These are phyloP conservation scores for Posidonia australis DNA, from an alignment of 106 monocot species.

Conservation along the genomic window DNA sequence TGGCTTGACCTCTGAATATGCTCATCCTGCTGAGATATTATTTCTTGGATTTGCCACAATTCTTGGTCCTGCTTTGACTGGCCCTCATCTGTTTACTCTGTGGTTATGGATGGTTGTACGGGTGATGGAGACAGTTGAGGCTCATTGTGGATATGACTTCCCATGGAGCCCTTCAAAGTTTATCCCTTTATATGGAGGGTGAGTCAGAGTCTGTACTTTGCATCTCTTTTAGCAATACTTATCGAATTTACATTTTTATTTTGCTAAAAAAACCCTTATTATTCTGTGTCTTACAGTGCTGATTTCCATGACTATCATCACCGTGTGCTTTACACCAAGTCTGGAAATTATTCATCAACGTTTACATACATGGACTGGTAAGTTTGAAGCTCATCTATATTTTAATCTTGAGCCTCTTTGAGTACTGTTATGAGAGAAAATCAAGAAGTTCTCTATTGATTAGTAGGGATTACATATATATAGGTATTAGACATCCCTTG, in stretches of 20 bases:
- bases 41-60: slow-evolving; percentile 89
- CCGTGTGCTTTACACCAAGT: slow-evolving; percentile 74
- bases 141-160: slow-evolving; percentile 89
- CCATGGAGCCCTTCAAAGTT: slow-evolving; percentile 95
- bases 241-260: background rate
- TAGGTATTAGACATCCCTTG: too few species aligned
- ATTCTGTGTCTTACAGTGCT: slow-evolving; percentile 25
- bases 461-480: too few species aligned
- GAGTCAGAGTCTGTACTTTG: slow-evolving; percentile 11
- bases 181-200: slow-evolving; percentile 89
- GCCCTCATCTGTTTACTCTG: slow-evolving; percentile 75
- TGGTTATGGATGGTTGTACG: slow-evolving; percentile 94
- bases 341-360: slow-evolving; percentile 71
- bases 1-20: slow-evolving; percentile 91
- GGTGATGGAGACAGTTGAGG: slow-evolving; percentile 88
- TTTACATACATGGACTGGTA: slow-evolving; percentile 78
- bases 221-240: background rate
- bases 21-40: slow-evolving; percentile 87
- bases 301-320: slow-evolving; percentile 90
- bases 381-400: slow-evolving; percentile 1
- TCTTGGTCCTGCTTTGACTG: slow-evolving; percentile 79
- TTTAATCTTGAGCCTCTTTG: background rate
- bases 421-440: background rate
- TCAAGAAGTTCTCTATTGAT: too few species aligned
- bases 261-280: background rate